Conservation (phyloP, 805 yeast genomes). For the Cyberlindnera veronae region DNA sequence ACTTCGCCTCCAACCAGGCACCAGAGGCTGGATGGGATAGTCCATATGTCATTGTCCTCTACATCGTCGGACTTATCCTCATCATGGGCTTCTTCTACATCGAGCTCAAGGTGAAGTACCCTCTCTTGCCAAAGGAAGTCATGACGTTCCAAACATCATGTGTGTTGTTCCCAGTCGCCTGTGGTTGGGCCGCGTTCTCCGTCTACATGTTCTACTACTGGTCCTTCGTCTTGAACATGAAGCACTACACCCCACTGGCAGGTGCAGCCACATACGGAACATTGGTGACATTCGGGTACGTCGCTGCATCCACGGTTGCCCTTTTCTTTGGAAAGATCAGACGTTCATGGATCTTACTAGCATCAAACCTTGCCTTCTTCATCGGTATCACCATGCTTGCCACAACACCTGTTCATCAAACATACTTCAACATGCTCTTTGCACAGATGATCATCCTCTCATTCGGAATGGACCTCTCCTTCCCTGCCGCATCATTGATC, state of each 20-base stretch:
- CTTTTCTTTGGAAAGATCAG: constrained; percentile 41
- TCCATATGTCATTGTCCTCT: constrained; percentile 54
- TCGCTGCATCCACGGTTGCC: constrained; percentile 54
- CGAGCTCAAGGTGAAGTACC: constrained; percentile 45
- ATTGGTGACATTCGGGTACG: constrained; percentile 47
- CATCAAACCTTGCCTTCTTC: constrained; percentile 51
- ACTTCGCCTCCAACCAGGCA: constrained; percentile 73
- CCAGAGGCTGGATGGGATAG: constrained; percentile 66
- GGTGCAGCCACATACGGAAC: constrained; percentile 46
- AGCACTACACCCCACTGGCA: constrained; percentile 45
- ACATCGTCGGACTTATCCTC: constrained; percentile 45
- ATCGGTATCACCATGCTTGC: constrained; percentile 52
- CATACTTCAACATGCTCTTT: constrained; percentile 55
- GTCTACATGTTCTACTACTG: constrained; percentile 66
- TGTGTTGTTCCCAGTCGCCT: constrained; percentile 46
- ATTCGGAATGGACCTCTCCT: constrained; percentile 77
- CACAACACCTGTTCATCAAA: constrained; percentile 54
- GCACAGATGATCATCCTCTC: constrained; percentile 53
- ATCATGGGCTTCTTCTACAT: constrained; percentile 44
- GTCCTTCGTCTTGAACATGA: constrained; percentile 46
- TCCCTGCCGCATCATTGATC: constrained; percentile 69
- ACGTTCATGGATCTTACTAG: constrained; percentile 50
- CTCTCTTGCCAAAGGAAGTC: constrained; percentile 51
- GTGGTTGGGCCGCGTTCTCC: constrained; percentile 81
- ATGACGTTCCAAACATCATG: constrained; percentile 43